Evolutionary conservation across 768 basidiomycete genomes (phyloP), one percentile per base, ranked within the genome.

Genomic region (Lentinus brumalis): DNA sequence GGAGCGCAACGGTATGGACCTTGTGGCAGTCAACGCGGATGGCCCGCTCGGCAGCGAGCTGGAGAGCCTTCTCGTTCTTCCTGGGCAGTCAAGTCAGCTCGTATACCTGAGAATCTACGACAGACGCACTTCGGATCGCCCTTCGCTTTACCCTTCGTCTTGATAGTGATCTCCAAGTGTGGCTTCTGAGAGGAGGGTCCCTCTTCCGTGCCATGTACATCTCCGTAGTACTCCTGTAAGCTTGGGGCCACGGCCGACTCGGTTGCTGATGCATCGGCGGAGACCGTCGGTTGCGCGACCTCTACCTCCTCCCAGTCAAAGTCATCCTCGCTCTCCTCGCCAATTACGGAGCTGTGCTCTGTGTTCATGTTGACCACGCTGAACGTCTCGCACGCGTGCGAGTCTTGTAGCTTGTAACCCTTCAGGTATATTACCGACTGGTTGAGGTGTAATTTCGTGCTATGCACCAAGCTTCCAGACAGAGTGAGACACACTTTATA

Each of bases 21-120:
- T 96, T 96, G 77, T 98, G 96, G 56, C 85, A 87, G 59, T 89
- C 84, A 49, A 96, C 83, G 38, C 95, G 83, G 9, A 86, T 71
- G 44, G 87, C 76, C 12, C 95, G 85, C 69, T 96, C 91, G 14
- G 84, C 84, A 61, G 85, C 80, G 38, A 85, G 72, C 71, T 10
- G 74, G 59, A 44, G 66, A 74, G 62, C 82, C 81, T 74, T 73
- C 29, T 49, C 53, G 30, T 60, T 63, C 76, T 81, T 79, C 70
- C 78, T 83, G 67, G 39, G 21, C 49, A 31, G 41, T 35, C n/a
- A 31, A 32, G 18, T 47, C 10, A 32, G 51, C 51, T 39, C 41
- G 31, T 32, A 42, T n/a, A 29, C 21, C 41, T 29, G 2, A 14
- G 50, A n/a, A 16, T 1, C n/a, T 18, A 12, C 12, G 52, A 31